phyloP scores from a whole-genome alignment of 495 filamentous ascomycete species.

The Neurospora sublineolata region DNA sequence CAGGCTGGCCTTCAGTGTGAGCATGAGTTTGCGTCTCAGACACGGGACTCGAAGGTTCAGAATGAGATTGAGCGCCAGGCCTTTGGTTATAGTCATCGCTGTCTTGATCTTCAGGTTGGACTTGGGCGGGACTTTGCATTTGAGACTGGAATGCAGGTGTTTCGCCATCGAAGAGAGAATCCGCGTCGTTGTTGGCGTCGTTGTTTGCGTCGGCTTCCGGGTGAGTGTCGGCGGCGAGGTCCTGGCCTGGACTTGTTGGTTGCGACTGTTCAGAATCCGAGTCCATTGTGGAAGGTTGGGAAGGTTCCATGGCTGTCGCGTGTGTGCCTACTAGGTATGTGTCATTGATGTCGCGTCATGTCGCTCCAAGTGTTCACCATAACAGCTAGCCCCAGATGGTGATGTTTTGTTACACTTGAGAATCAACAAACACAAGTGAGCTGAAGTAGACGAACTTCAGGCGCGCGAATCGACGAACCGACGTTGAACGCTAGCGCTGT shows the following conservation, averaged over 20 bases:
- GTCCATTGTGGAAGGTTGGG: not conserved
- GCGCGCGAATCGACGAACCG: not conserved
- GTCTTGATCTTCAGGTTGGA: not conserved
- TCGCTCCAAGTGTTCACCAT: not conserved
- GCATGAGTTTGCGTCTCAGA: not conserved
- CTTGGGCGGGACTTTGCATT: not conserved
- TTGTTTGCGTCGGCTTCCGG: not conserved
- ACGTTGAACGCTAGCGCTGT: not conserved
- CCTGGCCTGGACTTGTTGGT: not conserved
- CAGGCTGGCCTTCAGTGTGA: not conserved
- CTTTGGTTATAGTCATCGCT: not conserved
- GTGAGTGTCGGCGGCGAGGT: not conserved
- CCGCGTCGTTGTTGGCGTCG: not conserved
- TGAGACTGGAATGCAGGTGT: not conserved
- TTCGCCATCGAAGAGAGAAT: not conserved
- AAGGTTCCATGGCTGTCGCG: not conserved
- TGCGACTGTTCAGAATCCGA: not conserved
- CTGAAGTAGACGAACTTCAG: not conserved
- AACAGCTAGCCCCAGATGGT: not conserved
- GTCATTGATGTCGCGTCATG: not conserved
- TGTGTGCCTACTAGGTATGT: not conserved
- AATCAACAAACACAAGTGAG: not conserved
- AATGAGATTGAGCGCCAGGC: not conserved
- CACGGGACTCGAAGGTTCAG: not conserved
- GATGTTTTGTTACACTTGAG: not conserved